Percentiles rank a stretch among this genome's conserved stretches.
Conservation (phyloP, 352 stramenopile genomes). For the Pythium aristosporum region DNA sequence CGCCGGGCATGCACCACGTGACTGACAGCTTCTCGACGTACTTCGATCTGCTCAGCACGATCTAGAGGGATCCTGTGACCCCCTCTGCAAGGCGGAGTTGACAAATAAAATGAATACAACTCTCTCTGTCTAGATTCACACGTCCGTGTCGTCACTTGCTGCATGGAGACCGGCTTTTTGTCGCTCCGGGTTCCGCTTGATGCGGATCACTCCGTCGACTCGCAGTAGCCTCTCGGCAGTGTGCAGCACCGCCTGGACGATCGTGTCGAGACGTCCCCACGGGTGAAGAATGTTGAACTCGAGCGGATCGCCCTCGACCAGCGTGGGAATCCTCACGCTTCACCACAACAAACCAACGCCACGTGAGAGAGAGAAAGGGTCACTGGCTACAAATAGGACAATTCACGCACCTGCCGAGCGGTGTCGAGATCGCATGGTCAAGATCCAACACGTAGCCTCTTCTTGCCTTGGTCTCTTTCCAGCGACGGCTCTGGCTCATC, state of each 20-base stretch:
- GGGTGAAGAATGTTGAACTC: constrained; percentile 48
- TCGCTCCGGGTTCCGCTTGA: constrained; percentile 15
- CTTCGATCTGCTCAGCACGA: constrained; percentile 55
- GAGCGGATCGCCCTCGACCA: constrained; percentile 40
- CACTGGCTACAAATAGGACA: not conserved
- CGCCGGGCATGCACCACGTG: constrained; percentile 48
- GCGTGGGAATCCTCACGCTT: constrained; percentile 36
- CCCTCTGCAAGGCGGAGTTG: too few species aligned
- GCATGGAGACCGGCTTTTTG: constrained; percentile 2
- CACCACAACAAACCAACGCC: not conserved
- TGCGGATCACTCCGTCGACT: constrained; percentile 41
- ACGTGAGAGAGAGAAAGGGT: too few species aligned
- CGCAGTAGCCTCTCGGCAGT: constrained; percentile 61
- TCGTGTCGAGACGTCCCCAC: constrained; percentile 41
- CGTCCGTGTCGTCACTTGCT: not conserved
- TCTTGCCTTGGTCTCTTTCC: not conserved
- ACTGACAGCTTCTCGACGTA: constrained; percentile 66
- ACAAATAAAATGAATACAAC: too few species aligned
- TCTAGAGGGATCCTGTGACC: constrained; percentile 4
- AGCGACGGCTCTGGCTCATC: constrained; percentile 1
- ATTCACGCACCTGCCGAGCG: constrained; percentile 17
- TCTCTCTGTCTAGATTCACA: too few species aligned
- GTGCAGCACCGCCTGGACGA: constrained; percentile 47
- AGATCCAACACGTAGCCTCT: constrained; percentile 31
- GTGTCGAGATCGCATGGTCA: constrained; percentile 24